Percentiles rank a stretch among this genome's conserved stretches.
Conservation (phyloP, 768 basidiomycete genomes). For the Auriscalpium microsporum region DNA sequence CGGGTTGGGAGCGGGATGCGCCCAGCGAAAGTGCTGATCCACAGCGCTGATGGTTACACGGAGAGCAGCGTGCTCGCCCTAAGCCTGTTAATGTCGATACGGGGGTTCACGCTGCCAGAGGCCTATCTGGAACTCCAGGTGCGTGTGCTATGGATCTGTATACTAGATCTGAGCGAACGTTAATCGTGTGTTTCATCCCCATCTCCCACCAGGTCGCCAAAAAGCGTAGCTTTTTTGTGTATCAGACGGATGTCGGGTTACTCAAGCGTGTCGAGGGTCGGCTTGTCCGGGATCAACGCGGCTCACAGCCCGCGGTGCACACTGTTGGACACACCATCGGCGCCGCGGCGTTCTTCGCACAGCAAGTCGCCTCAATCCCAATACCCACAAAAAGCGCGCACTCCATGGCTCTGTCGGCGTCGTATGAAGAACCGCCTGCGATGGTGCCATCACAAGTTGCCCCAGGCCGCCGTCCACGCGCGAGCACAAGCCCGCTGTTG, state of each 20-base stretch:
- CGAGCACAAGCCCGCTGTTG: slow-evolving; percentile 60
- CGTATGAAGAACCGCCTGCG: slow-evolving; percentile 14
- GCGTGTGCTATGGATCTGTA: slow-evolving; percentile 11
- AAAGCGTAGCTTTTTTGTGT: slow-evolving; percentile 85
- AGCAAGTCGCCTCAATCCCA: neutral
- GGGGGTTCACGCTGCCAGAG: slow-evolving; percentile 63
- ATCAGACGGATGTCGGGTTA: slow-evolving; percentile 68
- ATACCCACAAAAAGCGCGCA: slow-evolving; percentile 10
- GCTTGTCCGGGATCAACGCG: slow-evolving; percentile 25
- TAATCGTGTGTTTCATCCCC: neutral
- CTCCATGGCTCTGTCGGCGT: slow-evolving; percentile 20
- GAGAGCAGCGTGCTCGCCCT: slow-evolving; percentile 86
- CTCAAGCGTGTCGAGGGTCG: slow-evolving; percentile 61
- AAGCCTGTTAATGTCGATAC: slow-evolving; percentile 75
- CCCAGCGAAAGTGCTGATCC: slow-evolving; percentile 69
- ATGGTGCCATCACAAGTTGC: neutral
- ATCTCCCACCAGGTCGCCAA: slow-evolving; percentile 37
- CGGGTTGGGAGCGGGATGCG: slow-evolving; percentile 29
- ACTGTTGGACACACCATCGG: neutral
- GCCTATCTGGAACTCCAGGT: slow-evolving; percentile 86
- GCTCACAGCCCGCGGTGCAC: neutral
- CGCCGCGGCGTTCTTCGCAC: neutral
- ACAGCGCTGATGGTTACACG: slow-evolving; percentile 86
- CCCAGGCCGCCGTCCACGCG: slow-evolving; percentile 45
- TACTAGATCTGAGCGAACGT: neutral